Base-by-base conservation (phyloP, 345 rosid species). In the Linum usitatissimum region DNA sequence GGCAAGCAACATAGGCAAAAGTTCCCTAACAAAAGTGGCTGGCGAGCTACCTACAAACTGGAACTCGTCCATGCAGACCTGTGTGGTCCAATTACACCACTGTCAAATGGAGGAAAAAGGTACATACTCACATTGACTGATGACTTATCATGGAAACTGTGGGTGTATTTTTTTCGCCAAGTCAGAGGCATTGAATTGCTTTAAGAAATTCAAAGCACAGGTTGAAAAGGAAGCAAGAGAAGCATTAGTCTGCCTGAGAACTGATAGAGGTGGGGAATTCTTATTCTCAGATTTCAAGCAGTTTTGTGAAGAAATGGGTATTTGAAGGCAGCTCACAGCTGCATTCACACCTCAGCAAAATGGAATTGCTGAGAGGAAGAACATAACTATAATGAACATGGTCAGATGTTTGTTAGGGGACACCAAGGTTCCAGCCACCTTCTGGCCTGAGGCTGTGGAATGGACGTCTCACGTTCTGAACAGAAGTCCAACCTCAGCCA, bases 311-410 rank as follows among this genome's bases (percentile, higher is more conserved):
- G 18, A 39, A 1, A 36, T 18, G 18, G 53, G 53, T 15, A 60
- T 60, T 0, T 5, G 23, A 3, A 60, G 53, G 8, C 53, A 60
- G n/a, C 18, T 39, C 14, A 60, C 9, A 23, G 40, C 18, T 60
- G 64, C 53, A 5, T 60, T 34, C 45, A 60, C 48, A 0, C 53
- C 64, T 2, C 53, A 60, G 0, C 9, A 60, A 39, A 60, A 60
- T 1, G 53, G 31, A 7, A 14, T 60, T 6, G 3, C n/a, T 0
- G 31, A 60, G 2, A 36, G 53, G 15, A 60, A 60, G 0, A 60
- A 60, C 9, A 8, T 51, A 34, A 60, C n/a, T 0, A 6, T 60
- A 9, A 34, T 60, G 64, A 60, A 60, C 23, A 34, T 39, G 64
- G 64, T 60, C 15, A 18, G 31, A 60, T 36, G 23, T 39, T 34